Base-by-base conservation (phyloP, 371 early-diverging fungal species). In the Racocetra persica region DNA sequence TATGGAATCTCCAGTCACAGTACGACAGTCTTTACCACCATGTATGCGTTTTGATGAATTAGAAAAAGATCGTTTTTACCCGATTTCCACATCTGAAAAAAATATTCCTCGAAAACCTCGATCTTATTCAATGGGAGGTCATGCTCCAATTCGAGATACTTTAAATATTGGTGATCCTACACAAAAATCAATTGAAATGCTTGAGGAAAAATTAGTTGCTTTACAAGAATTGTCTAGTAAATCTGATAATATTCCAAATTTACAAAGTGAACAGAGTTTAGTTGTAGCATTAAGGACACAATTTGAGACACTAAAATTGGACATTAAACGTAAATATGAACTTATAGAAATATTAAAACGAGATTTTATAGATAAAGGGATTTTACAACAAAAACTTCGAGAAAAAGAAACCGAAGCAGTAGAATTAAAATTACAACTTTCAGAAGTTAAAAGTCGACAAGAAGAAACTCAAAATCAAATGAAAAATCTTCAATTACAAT, bases 311-410 rank as follows among this genome's bases (percentile, higher is more conserved):
- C 38, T 79, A 41, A 79, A 57, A 69, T 28, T 41, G 14, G 79
- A 79, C 38, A 52, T 79, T 55, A 66, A 69, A 55, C 36, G 70
- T 54, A 79, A 79, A 70, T 79, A 79, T 69, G 79, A 79, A 22
- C 49, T 79, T 13, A 79, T 79, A 36, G 79, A 79, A 18, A 69
- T 52, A 22, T 55, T 69, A 13, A 79, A 79, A 70, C 36, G 69
- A 38, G 79, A 79, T 57, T 55, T 69, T n/a, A 1, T 69, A 16
- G 79, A 69, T 28, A 79, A 79, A 57, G 65, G 79, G 2, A 11
- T 55, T 20, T 69, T 79, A 51, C 70, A 79, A 69, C 79, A 79
- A 70, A 66, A 69, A 79, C 24, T 79, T 4, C 22, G 32, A 18
- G 65, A 41, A 22, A 79, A 79, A 38, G 79, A 79, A 69, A n/a